phyloP scores from a whole-genome alignment of 257 asterid species.

The Catharanthus roseus region DNA sequence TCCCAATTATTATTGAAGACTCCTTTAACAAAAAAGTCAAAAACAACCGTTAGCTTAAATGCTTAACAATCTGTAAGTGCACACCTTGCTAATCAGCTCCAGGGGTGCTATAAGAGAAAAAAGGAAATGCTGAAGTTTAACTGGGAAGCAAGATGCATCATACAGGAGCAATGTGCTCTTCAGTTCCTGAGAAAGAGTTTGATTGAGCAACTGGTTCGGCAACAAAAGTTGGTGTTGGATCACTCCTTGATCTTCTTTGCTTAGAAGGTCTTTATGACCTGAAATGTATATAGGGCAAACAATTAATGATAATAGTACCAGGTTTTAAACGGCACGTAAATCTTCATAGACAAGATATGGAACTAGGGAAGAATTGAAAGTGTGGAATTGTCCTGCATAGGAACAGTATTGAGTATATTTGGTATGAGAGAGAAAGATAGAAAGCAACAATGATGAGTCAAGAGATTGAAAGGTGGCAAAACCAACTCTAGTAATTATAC shows the following conservation, averaged over 20 bases:
- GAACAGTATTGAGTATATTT: background rate
- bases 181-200: constrained; percentile 95
- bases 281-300: constrained; percentile 13
- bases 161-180: constrained; percentile 99
- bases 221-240: constrained; percentile 72
- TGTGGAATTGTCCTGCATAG: background rate
- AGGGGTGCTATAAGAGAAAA: background rate
- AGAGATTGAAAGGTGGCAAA: background rate
- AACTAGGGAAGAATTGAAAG: background rate
- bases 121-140: background rate
- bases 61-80: too few species aligned
- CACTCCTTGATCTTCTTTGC: constrained; percentile 61
- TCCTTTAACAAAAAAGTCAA: background rate
- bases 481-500: too few species aligned
- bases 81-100: background rate
- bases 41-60: background rate
- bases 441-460: background rate
- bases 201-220: constrained; percentile 91
- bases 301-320: background rate
- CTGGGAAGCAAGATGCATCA: background rate
- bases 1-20: background rate
- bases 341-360: background rate
- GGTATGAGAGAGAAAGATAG: background rate
- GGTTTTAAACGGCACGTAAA: background rate
- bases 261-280: constrained; percentile 64